phyloP scores from a whole-genome alignment of 2,329 filamentous ascomycete genomes.

The Cryphonectria japonica region DNA sequence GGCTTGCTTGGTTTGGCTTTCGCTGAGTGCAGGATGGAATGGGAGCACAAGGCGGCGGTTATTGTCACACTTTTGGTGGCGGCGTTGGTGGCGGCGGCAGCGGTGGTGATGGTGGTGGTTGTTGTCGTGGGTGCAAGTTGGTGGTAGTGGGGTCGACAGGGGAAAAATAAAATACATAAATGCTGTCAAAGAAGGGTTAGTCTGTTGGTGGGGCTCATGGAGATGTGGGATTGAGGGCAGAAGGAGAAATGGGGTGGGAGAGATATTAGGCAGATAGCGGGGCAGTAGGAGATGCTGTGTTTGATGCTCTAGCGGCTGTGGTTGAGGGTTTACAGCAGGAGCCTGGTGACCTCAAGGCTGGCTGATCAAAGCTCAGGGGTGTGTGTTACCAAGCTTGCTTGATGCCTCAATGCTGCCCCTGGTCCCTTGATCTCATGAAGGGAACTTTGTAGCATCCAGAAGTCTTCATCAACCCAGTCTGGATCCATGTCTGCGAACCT shows the following conservation, averaged over 20 bases:
- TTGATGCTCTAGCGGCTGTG: neutral
- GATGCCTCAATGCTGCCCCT: neutral
- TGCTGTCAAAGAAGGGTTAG: neutral
- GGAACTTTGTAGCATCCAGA: neutral
- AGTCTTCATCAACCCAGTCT: neutral
- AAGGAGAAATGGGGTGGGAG: neutral
- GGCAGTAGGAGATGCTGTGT: conserved; percentile 1
- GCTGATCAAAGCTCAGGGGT: neutral
- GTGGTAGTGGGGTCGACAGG: neutral
- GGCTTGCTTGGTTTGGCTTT: neutral
- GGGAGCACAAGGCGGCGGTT: neutral
- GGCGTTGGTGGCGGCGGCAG: too few species aligned
- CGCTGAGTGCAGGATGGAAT: neutral
- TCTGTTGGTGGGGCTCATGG: neutral
- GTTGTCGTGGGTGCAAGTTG: neutral
- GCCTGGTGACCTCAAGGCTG: neutral
- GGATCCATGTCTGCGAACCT: neutral
- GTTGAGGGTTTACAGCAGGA: neutral
- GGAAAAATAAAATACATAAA: neutral
- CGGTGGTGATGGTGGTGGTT: neutral
- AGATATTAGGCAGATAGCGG: neutral
- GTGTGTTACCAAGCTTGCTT: neutral
- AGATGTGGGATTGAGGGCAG: neutral
- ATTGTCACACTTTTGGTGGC: neutral
- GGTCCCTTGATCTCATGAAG: neutral